Evolutionary conservation across 78 protist species (phyloP), one percentile per base, ranked within the genome.

Genomic region (Dictyostelium firmibasis): DNA sequence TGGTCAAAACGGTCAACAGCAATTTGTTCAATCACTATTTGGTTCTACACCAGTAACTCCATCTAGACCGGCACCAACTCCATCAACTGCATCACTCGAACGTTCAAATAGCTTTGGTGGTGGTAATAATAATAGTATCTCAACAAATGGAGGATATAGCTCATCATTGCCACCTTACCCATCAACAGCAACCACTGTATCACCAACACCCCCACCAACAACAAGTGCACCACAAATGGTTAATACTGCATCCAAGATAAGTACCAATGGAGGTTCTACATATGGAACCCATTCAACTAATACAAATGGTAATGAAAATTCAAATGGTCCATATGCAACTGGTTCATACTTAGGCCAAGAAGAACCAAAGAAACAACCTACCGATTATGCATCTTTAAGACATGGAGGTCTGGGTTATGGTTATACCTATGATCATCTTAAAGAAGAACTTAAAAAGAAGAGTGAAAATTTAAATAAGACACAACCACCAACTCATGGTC

Each of bases 401-500:
- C 76, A 81, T 43, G 86, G 88, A 25, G 94, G 94, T 89, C 72
- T 89, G 1, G 94, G 94, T 14, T 89, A 81, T 50, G 94, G 94
- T 47, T 89, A 89, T n/a, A 89, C 94, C 5, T 89, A 89, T 25
- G 69, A 62, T 4, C 94, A 89, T 81, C 83, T 89, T 10, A 67
- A 81, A 47, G 94, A 89, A 13, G 93, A 87, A 29, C 47, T 89
- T 1, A 84, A 89, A 29, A 77, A 29, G 33, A 89, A 89, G 76
- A 41, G 81, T 67, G 79, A 84, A 67, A 84, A 60, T 36, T 41
- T 84, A 67, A 84, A 67, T 67, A 27, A 67, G n/a, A 35, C 70
- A n/a, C 67, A 84, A 20, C 13, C 79, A 20, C 13, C 79, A 27
- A 27, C 35, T 27, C 75, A 67, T 27, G 79, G 77, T 67, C n/a